phyloP scores from a whole-genome alignment of 352 stramenopile genomes.

The Phytophthora citricola region DNA sequence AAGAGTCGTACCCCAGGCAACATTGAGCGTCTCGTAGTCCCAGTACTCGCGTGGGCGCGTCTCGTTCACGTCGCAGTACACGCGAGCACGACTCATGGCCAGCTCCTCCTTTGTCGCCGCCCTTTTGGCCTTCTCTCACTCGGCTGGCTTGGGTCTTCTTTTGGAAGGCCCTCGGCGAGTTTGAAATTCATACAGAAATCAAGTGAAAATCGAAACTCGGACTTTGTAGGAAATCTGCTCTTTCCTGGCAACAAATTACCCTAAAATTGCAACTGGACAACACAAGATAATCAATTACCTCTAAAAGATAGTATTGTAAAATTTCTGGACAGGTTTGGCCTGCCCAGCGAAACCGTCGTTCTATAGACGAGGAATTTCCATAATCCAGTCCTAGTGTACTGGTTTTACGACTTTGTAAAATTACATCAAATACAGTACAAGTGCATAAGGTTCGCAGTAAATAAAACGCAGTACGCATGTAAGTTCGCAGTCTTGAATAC shows the following conservation, averaged over 20 bases:
- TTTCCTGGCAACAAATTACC: not conserved
- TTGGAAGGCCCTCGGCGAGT: slow-evolving; percentile 32
- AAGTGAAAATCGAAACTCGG: slow-evolving; percentile 11
- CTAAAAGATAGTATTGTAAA: not conserved
- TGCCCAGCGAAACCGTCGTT: no score
- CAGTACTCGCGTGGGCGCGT: slow-evolving; percentile 98
- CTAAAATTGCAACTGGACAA: not conserved
- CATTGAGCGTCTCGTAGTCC: slow-evolving; percentile 99
- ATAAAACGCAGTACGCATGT: no score
- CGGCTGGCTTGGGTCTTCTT: slow-evolving; percentile 31
- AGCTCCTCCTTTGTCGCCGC: slow-evolving; percentile 16
- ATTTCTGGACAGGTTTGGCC: no score
- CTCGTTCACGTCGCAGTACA: slow-evolving; percentile 96
- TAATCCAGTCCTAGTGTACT: no score
- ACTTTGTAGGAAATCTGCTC: slow-evolving; percentile 4
- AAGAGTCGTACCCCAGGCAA: slow-evolving; percentile 92
- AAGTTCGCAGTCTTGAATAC: no score
- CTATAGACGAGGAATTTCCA: no score
- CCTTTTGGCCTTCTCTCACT: slow-evolving; percentile 25
- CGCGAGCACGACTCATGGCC: slow-evolving; percentile 75
- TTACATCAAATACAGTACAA: no score
- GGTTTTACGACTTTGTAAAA: no score
- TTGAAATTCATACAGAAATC: slow-evolving; percentile 21
- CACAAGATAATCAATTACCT: not conserved
- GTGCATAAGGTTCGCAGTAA: no score